Evolutionary conservation across 768 basidiomycete genomes (phyloP), one percentile per base, ranked within the genome.

Genomic region (Russula ochroleuca): DNA sequence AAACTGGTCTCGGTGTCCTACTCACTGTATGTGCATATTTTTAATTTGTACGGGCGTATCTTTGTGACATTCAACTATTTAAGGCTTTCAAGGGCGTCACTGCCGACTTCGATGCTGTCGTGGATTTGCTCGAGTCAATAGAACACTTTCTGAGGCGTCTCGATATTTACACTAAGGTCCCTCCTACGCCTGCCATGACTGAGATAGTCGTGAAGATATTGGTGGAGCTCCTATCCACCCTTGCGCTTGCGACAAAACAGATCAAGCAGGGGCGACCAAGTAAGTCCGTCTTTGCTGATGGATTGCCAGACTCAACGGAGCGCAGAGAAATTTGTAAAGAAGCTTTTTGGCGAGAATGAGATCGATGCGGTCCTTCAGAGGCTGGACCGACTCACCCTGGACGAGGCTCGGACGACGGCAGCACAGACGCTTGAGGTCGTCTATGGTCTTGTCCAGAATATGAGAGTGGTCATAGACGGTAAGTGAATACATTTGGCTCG

Each of bases 291-390:
- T 9, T 47, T 17, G 17, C 17, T 10, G 3, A n/a, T 4, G 9
- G n/a, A 3, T 2, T 5, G 11, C 10, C 14, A 9, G 17, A 10
- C 31, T 57, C 4, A 45, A 57, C 10, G 28, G 3, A 5, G n/a
- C 11, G 31, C 35, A 58, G 57, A 17, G 31, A 58, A 58, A 37
- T 37, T 21, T 15, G 45, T 25, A 21, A 58, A 58, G 47, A 49
- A 35, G 11, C n/a, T 58, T 11, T 49, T 58, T 6, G 45, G 31
- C 38, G 45, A 48, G 33, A 58, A 49, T 13, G 57, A 49, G 2
- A 35, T 37, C n/a, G 45, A 43, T 19, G 45, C 11, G 0, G 45
- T 49, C 21, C 40, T 40, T 2, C 3, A 15, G 15, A 40, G 40
- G 6, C 14, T 40, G 15, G 40, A 40, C 15, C 40, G 37, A 5